Evolutionary conservation across 371 early-diverging fungal species (phyloP).

Genomic region (Rhizopus stolonifer): DNA sequence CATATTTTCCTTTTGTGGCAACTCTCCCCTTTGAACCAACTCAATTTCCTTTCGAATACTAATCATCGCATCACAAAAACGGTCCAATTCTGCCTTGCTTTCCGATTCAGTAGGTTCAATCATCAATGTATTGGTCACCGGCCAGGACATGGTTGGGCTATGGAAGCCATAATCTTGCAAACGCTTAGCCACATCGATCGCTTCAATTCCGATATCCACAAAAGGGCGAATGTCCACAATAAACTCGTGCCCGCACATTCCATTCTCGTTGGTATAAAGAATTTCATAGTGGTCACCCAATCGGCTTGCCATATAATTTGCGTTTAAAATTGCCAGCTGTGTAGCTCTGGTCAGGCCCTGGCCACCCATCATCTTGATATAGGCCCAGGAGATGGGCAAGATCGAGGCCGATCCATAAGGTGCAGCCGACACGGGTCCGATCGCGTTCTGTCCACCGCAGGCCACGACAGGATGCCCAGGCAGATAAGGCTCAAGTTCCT

Average conservation of each 20-base stretch:
- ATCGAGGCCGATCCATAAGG: constrained; percentile 96
- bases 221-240: constrained; percentile 94
- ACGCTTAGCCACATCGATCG: constrained; percentile 96
- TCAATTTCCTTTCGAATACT: constrained; percentile 89
- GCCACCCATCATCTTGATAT: constrained; percentile 95
- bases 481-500: constrained; percentile 90
- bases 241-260: constrained; percentile 97
- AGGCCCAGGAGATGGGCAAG: constrained; percentile 96
- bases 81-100: constrained; percentile 87
- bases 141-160: constrained; percentile 98
- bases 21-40: constrained; percentile 79
- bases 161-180: constrained; percentile 98
- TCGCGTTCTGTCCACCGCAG: constrained; percentile 72
- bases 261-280: constrained; percentile 87
- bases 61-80: constrained; percentile 97
- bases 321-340: constrained; percentile 89
- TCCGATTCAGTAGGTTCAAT: constrained; percentile 99
- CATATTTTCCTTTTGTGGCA: constrained; percentile 82
- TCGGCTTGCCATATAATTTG: constrained; percentile 95
- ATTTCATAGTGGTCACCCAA: constrained; percentile 87
- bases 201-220: constrained; percentile 78
- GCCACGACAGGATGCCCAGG: constrained; percentile 86
- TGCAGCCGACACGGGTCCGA: constrained; percentile 94
- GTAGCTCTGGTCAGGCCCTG: constrained; percentile 85
- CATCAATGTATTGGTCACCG: constrained; percentile 96